A percentile compares a stretch with the other conserved stretches of the same genome.
Evolutionary conservation across 2,329 filamentous ascomycete genomes (phyloP).

Genomic region (Cylindrodendrum hubeiense): DNA sequence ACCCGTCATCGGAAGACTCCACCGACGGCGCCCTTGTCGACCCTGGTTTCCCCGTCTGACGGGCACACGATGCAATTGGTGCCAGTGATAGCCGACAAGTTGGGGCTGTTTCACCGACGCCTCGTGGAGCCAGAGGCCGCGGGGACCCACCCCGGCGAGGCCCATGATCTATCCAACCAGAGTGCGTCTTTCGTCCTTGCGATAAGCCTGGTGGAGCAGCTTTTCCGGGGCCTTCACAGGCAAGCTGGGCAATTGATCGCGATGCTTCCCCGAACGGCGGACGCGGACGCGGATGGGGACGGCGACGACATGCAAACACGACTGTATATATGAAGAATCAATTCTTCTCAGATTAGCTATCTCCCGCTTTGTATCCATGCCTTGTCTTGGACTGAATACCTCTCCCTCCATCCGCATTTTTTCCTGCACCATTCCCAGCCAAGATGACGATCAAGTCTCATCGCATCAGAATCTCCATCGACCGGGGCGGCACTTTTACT

Average conservation of each 20-base stretch:
- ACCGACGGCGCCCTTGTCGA: not conserved
- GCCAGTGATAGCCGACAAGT: not conserved
- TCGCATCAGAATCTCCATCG: constrained; percentile 46
- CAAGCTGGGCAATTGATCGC: not conserved
- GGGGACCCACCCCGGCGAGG: not conserved
- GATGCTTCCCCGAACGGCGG: not conserved
- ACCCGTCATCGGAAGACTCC: not conserved
- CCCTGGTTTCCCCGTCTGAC: not conserved
- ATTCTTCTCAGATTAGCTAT: not conserved
- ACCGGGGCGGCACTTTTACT: constrained; percentile 46
- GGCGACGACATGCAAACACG: not conserved
- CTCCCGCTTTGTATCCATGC: not conserved
- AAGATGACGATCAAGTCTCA: constrained; percentile 33
- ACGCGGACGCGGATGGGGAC: not conserved
- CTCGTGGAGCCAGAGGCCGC: not conserved
- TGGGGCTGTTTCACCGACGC: not conserved
- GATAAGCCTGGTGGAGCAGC: not conserved
- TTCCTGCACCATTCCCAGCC: not conserved
- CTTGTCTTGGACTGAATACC: constrained; percentile 46
- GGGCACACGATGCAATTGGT: not conserved
- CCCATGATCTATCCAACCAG: not conserved
- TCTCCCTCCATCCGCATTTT: constrained; percentile 23
- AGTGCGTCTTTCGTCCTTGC: not conserved
- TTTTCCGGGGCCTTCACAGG: not conserved
- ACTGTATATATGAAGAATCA: not conserved